Evolutionary conservation across 129 eudicot species (phyloP).

Genomic region (Tagetes patula): DNA sequence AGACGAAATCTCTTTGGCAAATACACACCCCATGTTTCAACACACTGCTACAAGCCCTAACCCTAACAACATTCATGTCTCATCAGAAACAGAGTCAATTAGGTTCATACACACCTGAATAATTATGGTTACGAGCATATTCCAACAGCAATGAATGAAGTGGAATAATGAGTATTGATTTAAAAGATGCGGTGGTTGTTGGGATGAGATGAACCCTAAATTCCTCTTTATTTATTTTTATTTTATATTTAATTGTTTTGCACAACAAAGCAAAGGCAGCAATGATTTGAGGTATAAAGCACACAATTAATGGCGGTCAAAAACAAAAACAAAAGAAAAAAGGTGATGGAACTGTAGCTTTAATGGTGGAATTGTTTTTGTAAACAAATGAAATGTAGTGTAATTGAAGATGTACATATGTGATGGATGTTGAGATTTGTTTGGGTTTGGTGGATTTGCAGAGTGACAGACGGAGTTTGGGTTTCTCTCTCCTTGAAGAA

Average conservation of each 20-base stretch:
- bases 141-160: slow-evolving; percentile 40
- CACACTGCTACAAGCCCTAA: slow-evolving; percentile 28
- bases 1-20: slow-evolving; percentile 67
- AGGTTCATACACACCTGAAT: slow-evolving; percentile 37
- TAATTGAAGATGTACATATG: neutral
- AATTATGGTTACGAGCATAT: slow-evolving; percentile 21
- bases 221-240: neutral
- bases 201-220: slow-evolving; percentile 39
- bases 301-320: slow-evolving; percentile 58
- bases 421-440: neutral
- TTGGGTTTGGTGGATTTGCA: slow-evolving; percentile 39
- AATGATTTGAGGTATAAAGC: slow-evolving; percentile 50
- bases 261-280: slow-evolving; percentile 59
- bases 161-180: slow-evolving; percentile 31
- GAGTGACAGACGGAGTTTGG: slow-evolving; percentile 35
- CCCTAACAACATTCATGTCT: slow-evolving; percentile 56
- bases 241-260: slow-evolving; percentile 3
- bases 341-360: slow-evolving; percentile 34
- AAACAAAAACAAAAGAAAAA: slow-evolving; percentile 19
- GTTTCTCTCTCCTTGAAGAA: slow-evolving; percentile 17
- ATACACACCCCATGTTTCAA: slow-evolving; percentile 82
- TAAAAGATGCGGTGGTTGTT: slow-evolving; percentile 33
- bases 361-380: neutral
- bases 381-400: neutral
- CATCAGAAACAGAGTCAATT: slow-evolving; percentile 37